A percentile compares a stretch with the other conserved stretches of the same genome.
Evolutionary conservation across 306 rosid genomes (phyloP).

Genomic region (Quercus bicolor): DNA sequence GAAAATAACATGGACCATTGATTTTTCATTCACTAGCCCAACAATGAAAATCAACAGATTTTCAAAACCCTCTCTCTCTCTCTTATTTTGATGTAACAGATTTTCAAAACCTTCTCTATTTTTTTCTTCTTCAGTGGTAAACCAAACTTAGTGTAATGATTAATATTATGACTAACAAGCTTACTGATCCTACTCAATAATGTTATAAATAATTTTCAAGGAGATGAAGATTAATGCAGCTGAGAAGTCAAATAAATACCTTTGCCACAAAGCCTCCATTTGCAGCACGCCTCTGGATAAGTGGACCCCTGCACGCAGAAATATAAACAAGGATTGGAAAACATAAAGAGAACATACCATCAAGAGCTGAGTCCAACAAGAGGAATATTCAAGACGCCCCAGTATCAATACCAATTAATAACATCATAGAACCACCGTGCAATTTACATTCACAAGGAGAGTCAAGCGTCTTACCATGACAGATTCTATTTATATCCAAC

Average conservation of each 20-base stretch:
- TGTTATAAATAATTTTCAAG: neutral
- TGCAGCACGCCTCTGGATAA: conserved; percentile 48
- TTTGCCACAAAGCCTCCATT: conserved; percentile 47
- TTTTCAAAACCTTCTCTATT: neutral
- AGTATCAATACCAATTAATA: conserved; percentile 15
- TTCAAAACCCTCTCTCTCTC: neutral
- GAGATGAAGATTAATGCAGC: neutral
- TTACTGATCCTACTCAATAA: neutral
- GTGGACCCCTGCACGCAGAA: conserved; percentile 58
- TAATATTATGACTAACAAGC: neutral
- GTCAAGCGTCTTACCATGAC: conserved; percentile 33
- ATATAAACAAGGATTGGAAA: conserved; percentile 20
- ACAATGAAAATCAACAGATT: neutral
- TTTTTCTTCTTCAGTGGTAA: neutral
- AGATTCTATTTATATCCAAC: conserved; percentile 34
- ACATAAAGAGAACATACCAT: conserved; percentile 3
- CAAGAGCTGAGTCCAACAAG: conserved; percentile 8
- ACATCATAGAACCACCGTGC: conserved; percentile 5
- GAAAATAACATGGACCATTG: neutral
- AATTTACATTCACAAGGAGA: conserved; percentile 20
- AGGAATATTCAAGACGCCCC: conserved; percentile 20
- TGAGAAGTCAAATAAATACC: conserved; percentile 31
- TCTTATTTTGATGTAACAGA: neutral
- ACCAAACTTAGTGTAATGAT: neutral
- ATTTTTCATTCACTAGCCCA: neutral